Evolutionary conservation across 2,329 filamentous ascomycete genomes (phyloP), one percentile per base, ranked within the genome.

Genomic region (Myriosclerotinia duriaeana): DNA sequence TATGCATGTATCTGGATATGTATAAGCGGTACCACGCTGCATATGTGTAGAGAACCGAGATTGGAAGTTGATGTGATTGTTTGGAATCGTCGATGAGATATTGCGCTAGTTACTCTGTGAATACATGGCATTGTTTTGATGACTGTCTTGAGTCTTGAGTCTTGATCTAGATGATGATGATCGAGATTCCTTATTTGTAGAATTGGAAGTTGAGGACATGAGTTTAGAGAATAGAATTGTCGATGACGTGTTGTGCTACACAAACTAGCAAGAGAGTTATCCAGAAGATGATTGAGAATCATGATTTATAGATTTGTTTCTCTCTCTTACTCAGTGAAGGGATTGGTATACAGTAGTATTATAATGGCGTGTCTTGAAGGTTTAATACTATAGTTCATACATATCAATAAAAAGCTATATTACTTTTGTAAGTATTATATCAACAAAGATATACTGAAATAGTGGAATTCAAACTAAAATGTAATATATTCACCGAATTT

Each of bases 21-120:
- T 60, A 22, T 40, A 26, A 50, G 58, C 22, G 12, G 44, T 40
- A 50, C 12, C n/a, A 22, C 34, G 46, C 5, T 50, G 4, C n/a
- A 38, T n/a, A 61, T 61, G 14, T 61, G 34, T 38, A 8, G 44
- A 50, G 38, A 50, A 22, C 8, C n/a, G 30, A 61, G 44, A 50
- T 61, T 26, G 58, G 44, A 50, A 61, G n/a, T 50, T 20, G n/a
- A 26, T 11, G 2, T 38, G 7, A 20, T 22, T 7, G 44, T 42
- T 22, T 36, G 40, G 6, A 14, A 40, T 38, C 34, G 9, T 55
- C 34, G 3, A 46, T 46, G 20, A 46, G 26, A 36, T 59, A 26
- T 11, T n/a, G 26, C 36, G 40, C 17, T 34, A 46, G 40, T 12
- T 46, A 59, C 5, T 17, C 26, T 46, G 30, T 20, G n/a, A 38